These are phyloP conservation scores for Apophysomyces sp. DNA, from an alignment of 371 early-diverging fungal species.

Conservation along the genomic window DNA sequence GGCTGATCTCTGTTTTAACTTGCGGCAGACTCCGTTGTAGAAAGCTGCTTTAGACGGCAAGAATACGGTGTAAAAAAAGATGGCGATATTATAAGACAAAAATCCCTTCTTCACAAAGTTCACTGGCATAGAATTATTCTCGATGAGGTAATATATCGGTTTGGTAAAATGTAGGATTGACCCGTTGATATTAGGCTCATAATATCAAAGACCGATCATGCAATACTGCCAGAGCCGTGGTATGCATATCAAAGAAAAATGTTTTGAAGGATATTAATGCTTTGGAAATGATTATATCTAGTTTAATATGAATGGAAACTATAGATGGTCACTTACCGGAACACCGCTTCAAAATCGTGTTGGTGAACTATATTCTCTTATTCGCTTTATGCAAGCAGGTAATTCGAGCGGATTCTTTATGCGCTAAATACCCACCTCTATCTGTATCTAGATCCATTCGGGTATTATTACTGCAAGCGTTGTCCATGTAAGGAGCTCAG, in stretches of 20 bases:
- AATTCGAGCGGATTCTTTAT: conserved; percentile 2
- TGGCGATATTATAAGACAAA: conserved; percentile 60
- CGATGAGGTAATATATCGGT: conserved; percentile 68
- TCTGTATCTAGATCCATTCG: conserved; percentile 57
- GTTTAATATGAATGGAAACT: conserved; percentile 74
- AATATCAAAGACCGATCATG: conserved; percentile 92
- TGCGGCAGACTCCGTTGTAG: conserved; percentile 69
- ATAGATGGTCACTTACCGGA: conserved; percentile 92
- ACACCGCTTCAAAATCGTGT: conserved; percentile 98
- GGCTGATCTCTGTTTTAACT: background rate
- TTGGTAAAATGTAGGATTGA: too few relatives aligned
- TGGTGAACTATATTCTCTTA: conserved; percentile 94
- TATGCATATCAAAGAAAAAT: conserved; percentile 19
- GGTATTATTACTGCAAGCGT: conserved; percentile 86
- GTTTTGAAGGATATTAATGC: background rate
- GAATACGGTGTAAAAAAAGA: conserved; percentile 60
- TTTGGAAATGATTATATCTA: conserved; percentile 7
- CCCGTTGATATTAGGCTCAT: conserved; percentile 86
- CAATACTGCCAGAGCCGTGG: conserved; percentile 86
- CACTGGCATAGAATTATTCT: conserved; percentile 87
- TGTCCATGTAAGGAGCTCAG: conserved; percentile 80
- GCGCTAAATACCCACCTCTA: background rate
- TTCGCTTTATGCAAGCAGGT: conserved; percentile 78
- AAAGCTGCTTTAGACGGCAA: conserved; percentile 74
- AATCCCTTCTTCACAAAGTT: conserved; percentile 72